phyloP scores from a whole-genome alignment of 2,329 filamentous ascomycete genomes.

The Laburnicola sp. region DNA sequence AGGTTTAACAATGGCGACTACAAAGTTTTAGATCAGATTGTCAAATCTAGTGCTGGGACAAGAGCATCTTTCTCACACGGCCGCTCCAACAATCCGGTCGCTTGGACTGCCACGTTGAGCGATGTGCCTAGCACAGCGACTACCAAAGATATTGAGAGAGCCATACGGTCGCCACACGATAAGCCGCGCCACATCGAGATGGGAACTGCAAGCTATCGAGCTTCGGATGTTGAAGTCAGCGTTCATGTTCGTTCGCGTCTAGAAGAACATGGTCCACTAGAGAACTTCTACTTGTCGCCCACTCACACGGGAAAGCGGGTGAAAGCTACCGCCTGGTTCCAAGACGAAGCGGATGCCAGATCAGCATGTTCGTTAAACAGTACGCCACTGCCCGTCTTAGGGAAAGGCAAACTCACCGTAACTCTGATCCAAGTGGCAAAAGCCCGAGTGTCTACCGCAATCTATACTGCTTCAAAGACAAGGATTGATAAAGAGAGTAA shows the following conservation, averaged over 20 bases:
- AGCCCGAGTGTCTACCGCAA: constrained; percentile 43
- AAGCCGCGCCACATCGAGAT: constrained; percentile 10
- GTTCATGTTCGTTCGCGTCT: constrained; percentile 12
- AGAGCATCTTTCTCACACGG: neutral
- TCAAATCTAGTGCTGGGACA: constrained; percentile 1
- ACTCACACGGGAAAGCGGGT: constrained; percentile 17
- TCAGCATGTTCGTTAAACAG: constrained; percentile 38
- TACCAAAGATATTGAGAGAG: neutral
- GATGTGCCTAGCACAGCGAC: constrained; percentile 2
- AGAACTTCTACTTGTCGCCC: constrained; percentile 11
- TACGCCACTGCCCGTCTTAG: constrained; percentile 35
- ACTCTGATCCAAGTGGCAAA: constrained; percentile 44
- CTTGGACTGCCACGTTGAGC: constrained; percentile 10
- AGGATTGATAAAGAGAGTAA: constrained; percentile 31
- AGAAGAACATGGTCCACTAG: constrained; percentile 12
- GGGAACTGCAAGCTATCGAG: constrained; percentile 9
- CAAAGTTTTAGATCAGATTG: constrained; percentile 5
- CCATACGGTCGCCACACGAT: constrained; percentile 3
- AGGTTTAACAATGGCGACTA: constrained; percentile 5
- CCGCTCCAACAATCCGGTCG: constrained; percentile 1
- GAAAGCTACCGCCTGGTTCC: constrained; percentile 48
- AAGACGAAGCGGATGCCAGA: constrained; percentile 44
- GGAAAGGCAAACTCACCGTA: constrained; percentile 42
- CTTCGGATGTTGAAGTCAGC: constrained; percentile 14
- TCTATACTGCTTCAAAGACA: constrained; percentile 40